These are phyloP conservation scores for Picocystis sp. DNA, from an alignment of 163 green algal species.

Conservation along the genomic window DNA sequence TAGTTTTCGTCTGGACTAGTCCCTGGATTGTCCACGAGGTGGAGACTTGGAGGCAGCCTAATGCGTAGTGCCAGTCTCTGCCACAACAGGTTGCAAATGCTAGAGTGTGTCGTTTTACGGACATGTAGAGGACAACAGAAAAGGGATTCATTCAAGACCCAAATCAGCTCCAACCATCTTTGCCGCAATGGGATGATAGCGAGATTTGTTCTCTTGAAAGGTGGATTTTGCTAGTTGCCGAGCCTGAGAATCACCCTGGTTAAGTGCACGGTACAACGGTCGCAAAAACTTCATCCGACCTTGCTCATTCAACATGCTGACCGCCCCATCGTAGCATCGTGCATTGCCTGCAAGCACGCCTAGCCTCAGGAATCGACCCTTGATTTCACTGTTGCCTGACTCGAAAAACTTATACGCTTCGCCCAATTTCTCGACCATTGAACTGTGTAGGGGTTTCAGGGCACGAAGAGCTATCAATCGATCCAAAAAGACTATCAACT, in stretches of 20 bases:
- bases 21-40: too few species aligned
- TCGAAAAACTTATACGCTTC: constrained; percentile 43
- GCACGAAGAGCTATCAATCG: constrained; percentile 35
- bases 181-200: constrained; percentile 63
- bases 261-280: constrained; percentile 57
- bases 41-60: too few species aligned
- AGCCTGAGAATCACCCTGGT: too few species aligned
- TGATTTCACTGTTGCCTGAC: constrained; percentile 55
- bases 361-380: constrained; percentile 21
- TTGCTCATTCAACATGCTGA: constrained; percentile 33
- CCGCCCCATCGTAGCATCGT: not conserved
- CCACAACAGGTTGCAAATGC: too few species aligned
- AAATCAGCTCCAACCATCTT: constrained; percentile 67
- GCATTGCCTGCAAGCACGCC: constrained; percentile 4
- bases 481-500: constrained; percentile 55
- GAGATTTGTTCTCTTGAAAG: constrained; percentile 20
- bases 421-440: constrained; percentile 27
- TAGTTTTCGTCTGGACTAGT: too few species aligned
- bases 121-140: too few species aligned
- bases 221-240: constrained; percentile 36
- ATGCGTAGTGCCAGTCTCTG: too few species aligned
- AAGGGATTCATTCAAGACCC: too few species aligned
- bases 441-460: constrained; percentile 25
- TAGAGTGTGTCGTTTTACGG: too few species aligned
- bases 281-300: constrained; percentile 77